Evolutionary conservation across 345 rosid genomes (phyloP), one percentile per base, ranked within the genome.

Genomic region (Aegle marmelos): DNA sequence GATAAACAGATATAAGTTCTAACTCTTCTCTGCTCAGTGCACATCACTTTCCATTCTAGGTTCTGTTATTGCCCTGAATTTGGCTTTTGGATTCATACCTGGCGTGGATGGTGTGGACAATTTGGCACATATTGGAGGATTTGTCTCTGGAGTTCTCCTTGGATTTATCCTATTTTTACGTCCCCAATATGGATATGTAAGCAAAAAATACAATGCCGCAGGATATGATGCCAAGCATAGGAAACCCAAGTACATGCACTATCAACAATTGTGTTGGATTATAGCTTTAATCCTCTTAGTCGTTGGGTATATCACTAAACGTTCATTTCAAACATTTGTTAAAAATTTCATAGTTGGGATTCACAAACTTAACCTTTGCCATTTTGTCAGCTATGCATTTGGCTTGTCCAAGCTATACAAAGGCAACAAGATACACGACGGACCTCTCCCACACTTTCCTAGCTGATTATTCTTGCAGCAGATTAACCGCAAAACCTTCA

Each of bases 51-150:
- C 86, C 58, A 87, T 89, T 31, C 89, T 97, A n/a, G 54, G 89
- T 78, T 13, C 91, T 68, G 87, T 97, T 79, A 90, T 91, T 17
- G 84, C 76, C 81, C 67, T 96, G 79, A 96, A 97, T 82, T 83
- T 97, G 82, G 94, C 89, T 5, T 84, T 94, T 0, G 98, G 98
- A 65, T 65, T 90, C 76, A 82, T 94, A 75, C 98, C 96, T 4
- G 50, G 50, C 13, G 50, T 45, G 50, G 50, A 45, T 70, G 89
- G 88, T 11, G 96, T 94, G 22, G 98, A 97, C 78, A 97, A 91
- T 85, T 91, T 92, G 19, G 99, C 99, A 33, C 99, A 97, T 74
- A 89, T 88, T 41, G 98, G 99, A 80, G 98, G 99, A 53, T 94
- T 94, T 78, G 8, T 89, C 30, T 79, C 92, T 0, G 98, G 99